Evolutionary conservation across 345 rosid genomes (phyloP), one percentile per base, ranked within the genome.

Genomic region (Gossypium thurberi): DNA sequence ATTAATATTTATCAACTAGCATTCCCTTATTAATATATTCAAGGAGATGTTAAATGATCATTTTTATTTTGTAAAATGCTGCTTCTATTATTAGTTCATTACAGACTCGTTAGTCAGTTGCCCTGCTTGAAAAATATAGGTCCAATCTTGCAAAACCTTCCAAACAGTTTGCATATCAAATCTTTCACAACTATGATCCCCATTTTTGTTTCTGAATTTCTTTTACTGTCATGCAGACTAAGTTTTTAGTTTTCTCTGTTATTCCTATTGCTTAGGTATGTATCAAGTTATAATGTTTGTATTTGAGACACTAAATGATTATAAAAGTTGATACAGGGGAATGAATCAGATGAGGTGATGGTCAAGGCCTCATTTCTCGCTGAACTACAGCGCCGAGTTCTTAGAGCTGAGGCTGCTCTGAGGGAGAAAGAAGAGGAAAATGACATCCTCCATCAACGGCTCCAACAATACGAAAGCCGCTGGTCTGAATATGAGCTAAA

Each of bases 371-470:
- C 97, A 12, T 88, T 86, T 80, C 97, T 95, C 21, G 90, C 96
- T 17, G 97, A 95, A 73, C 73, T 95, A 72, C 99, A 95, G 77
- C 89, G 98, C 8, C 91, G 94, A 56, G 96, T 92, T 52, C 98
- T 95, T 18, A 91, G 85, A 80, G 91, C 98, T 3, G 98, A 95
- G 83, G 96, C 98, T 71, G 89, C 88, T 52, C 75, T 84, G 71
- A 82, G 98, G 75, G 93, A 87, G 85, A 95, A 91, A 78, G 99
- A 95, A 79, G 99, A 95, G 71, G 99, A 92, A 84, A 95, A 87
- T 47, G 98, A 95, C 78, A 90, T 95, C 77, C 90, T 95, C 74
- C 92, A 91, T 42, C 99, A 95, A 81, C 84, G 97, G 56, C 88
- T 93, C 81, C 98, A 92, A 74, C 99, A 95, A 75, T 92, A 95